Percentiles rank a stretch among this genome's conserved stretches.
These are phyloP conservation scores for Teratosphaeria zuluensis DNA, from an alignment of 2,329 filamentous ascomycete species.

Conservation along the genomic window DNA sequence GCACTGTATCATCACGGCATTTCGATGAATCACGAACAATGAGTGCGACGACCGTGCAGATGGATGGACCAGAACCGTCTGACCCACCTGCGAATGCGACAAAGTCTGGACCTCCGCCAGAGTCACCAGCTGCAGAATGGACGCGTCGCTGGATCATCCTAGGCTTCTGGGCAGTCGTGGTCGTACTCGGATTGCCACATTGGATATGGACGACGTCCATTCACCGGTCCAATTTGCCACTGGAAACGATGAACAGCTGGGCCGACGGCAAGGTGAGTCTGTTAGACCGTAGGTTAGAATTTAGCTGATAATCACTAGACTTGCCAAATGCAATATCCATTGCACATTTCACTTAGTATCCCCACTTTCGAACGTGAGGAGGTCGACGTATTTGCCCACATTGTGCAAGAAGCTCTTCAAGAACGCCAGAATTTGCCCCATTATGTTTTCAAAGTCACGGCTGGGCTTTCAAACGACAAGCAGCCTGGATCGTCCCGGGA, in stretches of 20 bases:
- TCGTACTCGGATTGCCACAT: conserved; percentile 77
- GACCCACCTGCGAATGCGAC: neutral
- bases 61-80: too few species aligned
- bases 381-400: neutral
- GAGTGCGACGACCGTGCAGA: neutral
- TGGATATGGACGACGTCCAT: conserved; percentile 96
- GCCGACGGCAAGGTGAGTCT: conserved; percentile 70
- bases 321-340: conserved; percentile 78
- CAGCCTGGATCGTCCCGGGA: neutral
- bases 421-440: conserved; percentile 61
- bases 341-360: conserved; percentile 70
- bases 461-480: neutral
- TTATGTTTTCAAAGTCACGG: conserved; percentile 62
- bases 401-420: neutral
- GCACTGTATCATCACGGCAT: neutral
- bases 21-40: neutral
- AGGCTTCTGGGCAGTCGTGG: conserved; percentile 83
- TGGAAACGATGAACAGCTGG: conserved; percentile 84
- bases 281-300: neutral
- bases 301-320: conserved; percentile 44
- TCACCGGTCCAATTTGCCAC: conserved; percentile 72
- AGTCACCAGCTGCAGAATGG: conserved; percentile 59
- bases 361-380: conserved; percentile 53
- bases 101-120: conserved; percentile 54
- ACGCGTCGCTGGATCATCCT: conserved; percentile 66